Evolutionary conservation across 2,329 filamentous ascomycete genomes (phyloP), one percentile per base, ranked within the genome.

Genomic region (Hysterium pulicare): DNA sequence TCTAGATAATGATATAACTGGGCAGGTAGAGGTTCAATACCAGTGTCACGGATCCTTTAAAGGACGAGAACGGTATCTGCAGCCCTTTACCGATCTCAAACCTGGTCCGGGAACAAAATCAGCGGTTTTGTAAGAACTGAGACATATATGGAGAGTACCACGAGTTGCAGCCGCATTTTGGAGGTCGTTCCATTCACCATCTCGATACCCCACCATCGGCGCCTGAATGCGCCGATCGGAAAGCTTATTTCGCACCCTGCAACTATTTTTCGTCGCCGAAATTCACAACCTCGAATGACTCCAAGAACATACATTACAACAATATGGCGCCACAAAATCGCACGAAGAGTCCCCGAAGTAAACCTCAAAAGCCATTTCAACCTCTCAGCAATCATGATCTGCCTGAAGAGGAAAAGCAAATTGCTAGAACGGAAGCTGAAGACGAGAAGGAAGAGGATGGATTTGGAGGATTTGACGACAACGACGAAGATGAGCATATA

Each of bases 401-500:
- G 13, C 13, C 24, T 7, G 24, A 28, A 28, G 7, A 7, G 7
- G 24, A 28, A 28, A 7, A 28, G 24, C 7, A 13, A 7, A 13
- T 8, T 28, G 24, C 13, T 13, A 13, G 8, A 28, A 8, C 24
- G 13, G 24, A 28, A 7, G 24, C 24, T 13, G 24, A 28, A 13
- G 24, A 28, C 8, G 13, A 7, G 7, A 28, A 8, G 24, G 24
- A 28, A 8, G 7, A 13, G 24, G 24, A 28, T 28, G 24, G 24
- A 28, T 28, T 28, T 28, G 24, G 13, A 8, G 24, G 13, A 13
- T 7, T 8, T 8, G 24, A 28, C 7, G 24, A 28, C 24, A 28
- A 28, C 24, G 24, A 13, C 24, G 22, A 31, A 11, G 47, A 46
- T 33, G 46, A 39, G 24, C 48, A 50, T 15, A 38, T 46, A 26